Evolutionary conservation across 441 rosid species (phyloP).

Genomic region (Hura crepitans): DNA sequence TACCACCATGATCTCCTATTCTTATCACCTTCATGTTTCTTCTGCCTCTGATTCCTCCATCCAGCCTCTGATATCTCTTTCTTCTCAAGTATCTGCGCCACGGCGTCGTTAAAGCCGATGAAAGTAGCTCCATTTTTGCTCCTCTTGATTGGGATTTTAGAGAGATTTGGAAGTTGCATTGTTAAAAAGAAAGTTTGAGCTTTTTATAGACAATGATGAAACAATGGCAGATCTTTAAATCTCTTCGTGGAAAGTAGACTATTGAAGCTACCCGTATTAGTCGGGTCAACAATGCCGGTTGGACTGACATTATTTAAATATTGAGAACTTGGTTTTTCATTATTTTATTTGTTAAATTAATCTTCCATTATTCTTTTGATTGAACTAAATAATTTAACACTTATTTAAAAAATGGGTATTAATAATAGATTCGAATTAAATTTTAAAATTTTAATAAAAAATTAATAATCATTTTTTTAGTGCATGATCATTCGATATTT

Average conservation of each 20-base stretch:
- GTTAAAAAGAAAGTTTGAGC: too few species aligned
- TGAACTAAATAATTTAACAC: too few species aligned
- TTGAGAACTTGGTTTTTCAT: neutral
- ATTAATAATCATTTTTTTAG: too few species aligned
- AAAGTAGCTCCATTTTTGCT: conserved; percentile 32
- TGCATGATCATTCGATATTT: too few species aligned
- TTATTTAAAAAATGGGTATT: too few species aligned
- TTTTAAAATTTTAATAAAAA: too few species aligned
- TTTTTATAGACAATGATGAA: neutral
- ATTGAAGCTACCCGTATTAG: neutral
- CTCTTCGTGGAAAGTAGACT: neutral
- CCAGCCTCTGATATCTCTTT: conserved; percentile 34
- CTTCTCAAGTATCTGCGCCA: conserved; percentile 41
- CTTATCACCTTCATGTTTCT: conserved; percentile 29
- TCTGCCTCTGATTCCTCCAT: conserved; percentile 8
- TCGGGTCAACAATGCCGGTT: conserved; percentile 24
- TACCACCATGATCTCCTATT: conserved; percentile 27
- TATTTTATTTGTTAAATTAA: neutral
- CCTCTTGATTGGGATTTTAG: neutral
- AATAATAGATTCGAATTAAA: too few species aligned
- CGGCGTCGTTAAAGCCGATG: conserved; percentile 16
- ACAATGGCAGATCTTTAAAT: neutral
- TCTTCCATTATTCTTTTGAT: too few species aligned
- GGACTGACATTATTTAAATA: conserved; percentile 4
- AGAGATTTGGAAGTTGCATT: neutral